A percentile compares a stretch with the other conserved stretches of the same genome.
Evolutionary conservation across 352 stramenopile species (phyloP).

Genomic region (Phytophthora kernoviae): DNA sequence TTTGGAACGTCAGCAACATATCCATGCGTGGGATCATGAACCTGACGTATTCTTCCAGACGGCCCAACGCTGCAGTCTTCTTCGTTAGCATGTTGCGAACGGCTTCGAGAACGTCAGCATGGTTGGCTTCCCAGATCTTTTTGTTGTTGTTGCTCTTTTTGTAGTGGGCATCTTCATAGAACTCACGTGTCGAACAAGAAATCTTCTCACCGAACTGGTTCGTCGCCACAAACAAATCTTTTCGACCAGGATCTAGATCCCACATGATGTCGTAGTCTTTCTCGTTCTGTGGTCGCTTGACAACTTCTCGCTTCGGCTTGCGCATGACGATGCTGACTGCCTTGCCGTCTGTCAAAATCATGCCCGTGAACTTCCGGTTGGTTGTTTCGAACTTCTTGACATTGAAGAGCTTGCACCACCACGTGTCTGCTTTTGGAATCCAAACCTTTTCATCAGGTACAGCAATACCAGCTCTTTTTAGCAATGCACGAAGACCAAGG

Average conservation of each 20-base stretch:
- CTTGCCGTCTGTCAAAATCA: slow-evolving; percentile 13
- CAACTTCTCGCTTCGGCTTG: slow-evolving; percentile 22
- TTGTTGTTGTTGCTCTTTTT: slow-evolving; percentile 16
- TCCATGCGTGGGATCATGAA: slow-evolving; percentile 18
- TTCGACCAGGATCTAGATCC: slow-evolving; percentile 14
- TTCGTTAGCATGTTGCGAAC: slow-evolving; percentile 20
- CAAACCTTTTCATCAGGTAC: too few species aligned
- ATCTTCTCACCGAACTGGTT: slow-evolving; percentile 12
- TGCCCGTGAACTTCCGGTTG: slow-evolving; percentile 1
- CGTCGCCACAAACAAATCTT: slow-evolving; percentile 18
- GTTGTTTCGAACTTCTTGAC: slow-evolving; percentile 7
- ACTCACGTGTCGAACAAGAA: slow-evolving; percentile 9
- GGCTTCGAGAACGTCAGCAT: background rate
- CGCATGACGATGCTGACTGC: slow-evolving; percentile 18
- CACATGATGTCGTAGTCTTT: slow-evolving; percentile 6
- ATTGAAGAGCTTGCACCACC: slow-evolving; percentile 15
- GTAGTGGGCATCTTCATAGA: slow-evolving; percentile 21
- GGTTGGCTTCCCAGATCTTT: slow-evolving; percentile 11
- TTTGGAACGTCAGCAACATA: slow-evolving; percentile 6
- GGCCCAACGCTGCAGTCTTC: slow-evolving; percentile 14
- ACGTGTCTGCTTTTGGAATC: too few species aligned
- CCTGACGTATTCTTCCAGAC: slow-evolving; percentile 8
- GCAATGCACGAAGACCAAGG: background rate
- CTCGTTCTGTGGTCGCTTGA: too few species aligned
- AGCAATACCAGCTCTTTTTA: slow-evolving; percentile 12